Evolutionary conservation across 495 filamentous ascomycete species (phyloP).

Genomic region (Pyrenopolyporus hunteri): DNA sequence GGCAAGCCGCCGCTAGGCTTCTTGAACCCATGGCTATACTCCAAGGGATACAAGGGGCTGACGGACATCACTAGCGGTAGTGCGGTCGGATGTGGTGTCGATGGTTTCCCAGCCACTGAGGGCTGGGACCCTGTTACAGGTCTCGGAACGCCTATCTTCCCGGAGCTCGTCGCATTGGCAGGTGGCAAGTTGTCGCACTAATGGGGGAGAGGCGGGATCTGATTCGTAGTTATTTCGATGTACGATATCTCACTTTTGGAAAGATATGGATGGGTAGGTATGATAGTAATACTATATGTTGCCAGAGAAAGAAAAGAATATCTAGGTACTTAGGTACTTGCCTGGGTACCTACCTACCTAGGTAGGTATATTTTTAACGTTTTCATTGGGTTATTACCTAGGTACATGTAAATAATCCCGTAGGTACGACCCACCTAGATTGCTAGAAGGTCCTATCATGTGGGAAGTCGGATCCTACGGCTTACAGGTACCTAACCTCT

Average conservation of each 20-base stretch:
- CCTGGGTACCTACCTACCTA: too few relatives aligned
- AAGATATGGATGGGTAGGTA: too few relatives aligned
- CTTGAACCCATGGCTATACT: constrained; percentile 78
- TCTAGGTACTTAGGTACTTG: too few relatives aligned
- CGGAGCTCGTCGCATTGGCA: constrained; percentile 28
- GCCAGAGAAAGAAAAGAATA: not conserved
- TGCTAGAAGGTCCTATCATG: constrained; percentile 2
- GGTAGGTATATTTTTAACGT: too few relatives aligned
- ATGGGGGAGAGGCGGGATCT: not conserved
- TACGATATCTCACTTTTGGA: not conserved
- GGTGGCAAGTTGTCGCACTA: constrained; percentile 24
- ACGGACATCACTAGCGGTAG: constrained; percentile 69
- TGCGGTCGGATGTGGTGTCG: constrained; percentile 65
- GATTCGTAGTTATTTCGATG: not conserved
- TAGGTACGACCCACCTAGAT: not conserved
- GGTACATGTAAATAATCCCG: not conserved
- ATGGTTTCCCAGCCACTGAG: constrained; percentile 44
- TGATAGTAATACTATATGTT: not conserved
- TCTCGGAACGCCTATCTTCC: constrained; percentile 47
- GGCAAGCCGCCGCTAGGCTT: constrained; percentile 68
- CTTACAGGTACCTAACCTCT: too few relatives aligned
- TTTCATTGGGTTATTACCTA: too few relatives aligned
- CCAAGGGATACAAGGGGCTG: constrained; percentile 56
- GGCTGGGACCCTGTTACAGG: constrained; percentile 59
- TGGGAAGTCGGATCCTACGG: too few relatives aligned